Evolutionary conservation across 2,329 filamentous ascomycete genomes (phyloP), one percentile per base, ranked within the genome.

Genomic region (Fusarium subglutinans): DNA sequence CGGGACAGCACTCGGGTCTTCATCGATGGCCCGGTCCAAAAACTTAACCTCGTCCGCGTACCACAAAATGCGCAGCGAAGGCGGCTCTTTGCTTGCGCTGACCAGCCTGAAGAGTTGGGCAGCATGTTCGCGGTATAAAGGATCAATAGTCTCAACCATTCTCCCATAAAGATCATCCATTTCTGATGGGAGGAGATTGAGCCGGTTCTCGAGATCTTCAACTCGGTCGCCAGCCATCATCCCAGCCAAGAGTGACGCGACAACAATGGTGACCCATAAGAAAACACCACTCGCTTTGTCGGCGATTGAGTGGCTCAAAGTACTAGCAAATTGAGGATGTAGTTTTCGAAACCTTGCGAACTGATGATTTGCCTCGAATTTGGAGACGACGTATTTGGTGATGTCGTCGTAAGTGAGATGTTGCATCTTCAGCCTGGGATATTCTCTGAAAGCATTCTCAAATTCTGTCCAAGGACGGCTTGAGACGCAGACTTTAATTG

Each of bases 391-490:
- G 7, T 70, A 70, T 8, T 11, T 26, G 0, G 26, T 38, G 10
- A 70, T 70, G 5, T 70, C 66, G 5, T 26, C 5, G 6, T 66
- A 17, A 1, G 68, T 70, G 20, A 70, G 33, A 1, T 70, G 48
- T 20, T 70, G 33, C 59, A 70, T 59, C 1, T 9, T 28, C 1
- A 70, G 28, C 20, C 18, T 33, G 0, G 66, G 66, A 12, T 20
- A 59, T 0, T 20, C 18, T 18, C 11, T 20, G 8, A 70, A 70
- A 2, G 66, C 66, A 40, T 24, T 44, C 24, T 67, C 24, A 41
- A 67, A 69, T 9, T 63, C 65, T 18, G 13, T 47, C 71, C 71
- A 74, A 11, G 62, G 71, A 0, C 71, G 69, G 6, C 71, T 74
- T 0, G 71, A 44, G 8, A 61, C 2, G 14, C 69, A 74, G 1